Base-by-base conservation (phyloP, 1,284 basidiomycete genomes). In the Rhodotorula sp. region DNA sequence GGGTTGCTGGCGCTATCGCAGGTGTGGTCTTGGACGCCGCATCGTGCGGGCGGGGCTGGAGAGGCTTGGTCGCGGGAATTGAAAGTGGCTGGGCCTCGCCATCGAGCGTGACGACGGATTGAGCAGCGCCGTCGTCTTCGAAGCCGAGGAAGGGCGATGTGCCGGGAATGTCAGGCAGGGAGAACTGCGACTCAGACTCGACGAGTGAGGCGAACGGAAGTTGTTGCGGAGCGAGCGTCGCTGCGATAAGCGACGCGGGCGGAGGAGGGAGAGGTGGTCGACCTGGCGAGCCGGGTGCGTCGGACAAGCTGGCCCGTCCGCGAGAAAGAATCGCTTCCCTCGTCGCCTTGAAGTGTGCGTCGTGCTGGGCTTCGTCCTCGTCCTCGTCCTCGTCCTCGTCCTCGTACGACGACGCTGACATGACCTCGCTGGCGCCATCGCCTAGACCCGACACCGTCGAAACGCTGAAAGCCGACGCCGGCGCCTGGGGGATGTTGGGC, bases 71-170 rank as follows among this genome's bases (percentile, higher is more conserved):
- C 36, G 63, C 58, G 19, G 60, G 57, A 24, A 46, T n/a, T 1
- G 47, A 39, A 22, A 29, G 48, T n/a, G 63, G 62, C 17, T 46
- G 13, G 2, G 54, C 44, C 8, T 57, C 54, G 36, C 52, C 46
- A 19, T 64, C 46, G 48, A 68, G 51, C 15, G 71, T 65, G 27
- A 68, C 66, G 39, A 73, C 72, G 19, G 64, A 66, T 2, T 36
- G 44, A 11, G 67, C 66, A 10, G 57, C 46, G 24, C 65, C 65
- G 29, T 68, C 71, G 49, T 73, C 67, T 17, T 63, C 67, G 56
- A 75, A 75, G 30, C 68, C 71, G 30, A 75, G 34, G 68, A 75
- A 75, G 13, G 74, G 74, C 24, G 71, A 73, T 17, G 56, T 71
- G 27, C 66, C 67, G 10, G 64, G 64, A 32, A 75, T 68, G 56